Evolutionary conservation across 495 filamentous ascomycete genomes (phyloP).

Genomic region (Glarea lozoyensis): DNA sequence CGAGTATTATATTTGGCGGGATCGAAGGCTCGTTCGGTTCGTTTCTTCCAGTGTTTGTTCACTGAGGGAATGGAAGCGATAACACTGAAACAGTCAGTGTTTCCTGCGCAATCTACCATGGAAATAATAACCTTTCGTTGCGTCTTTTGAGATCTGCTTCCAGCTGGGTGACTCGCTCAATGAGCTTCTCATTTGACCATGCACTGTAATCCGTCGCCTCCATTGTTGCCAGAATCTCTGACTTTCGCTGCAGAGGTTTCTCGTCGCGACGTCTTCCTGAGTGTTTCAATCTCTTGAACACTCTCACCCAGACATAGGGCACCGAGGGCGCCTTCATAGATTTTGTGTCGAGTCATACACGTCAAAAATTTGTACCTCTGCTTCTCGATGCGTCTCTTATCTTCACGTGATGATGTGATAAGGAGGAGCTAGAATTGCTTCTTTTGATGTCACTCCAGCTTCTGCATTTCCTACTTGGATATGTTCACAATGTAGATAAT

Average conservation of each 20-base stretch:
- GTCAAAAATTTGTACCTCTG: too few relatives aligned
- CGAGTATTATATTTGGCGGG: constrained; percentile 74
- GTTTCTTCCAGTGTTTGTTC: constrained; percentile 20
- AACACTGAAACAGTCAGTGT: too few relatives aligned
- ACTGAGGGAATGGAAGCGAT: constrained; percentile 5
- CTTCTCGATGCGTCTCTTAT: too few relatives aligned
- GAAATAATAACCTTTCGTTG: constrained; percentile 32
- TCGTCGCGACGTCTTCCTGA: constrained; percentile 6
- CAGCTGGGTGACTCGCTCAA: constrained; percentile 54
- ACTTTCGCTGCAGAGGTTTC: not conserved
- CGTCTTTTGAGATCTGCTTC: constrained; percentile 50
- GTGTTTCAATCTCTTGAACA: constrained; percentile 1
- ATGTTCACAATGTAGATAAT: too few relatives aligned
- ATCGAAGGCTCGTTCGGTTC: constrained; percentile 53
- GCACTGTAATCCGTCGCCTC: constrained; percentile 24
- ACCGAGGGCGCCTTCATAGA: too few relatives aligned
- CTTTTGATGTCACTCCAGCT: too few relatives aligned
- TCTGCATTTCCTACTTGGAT: too few relatives aligned
- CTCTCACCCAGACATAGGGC: too few relatives aligned
- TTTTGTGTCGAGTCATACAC: too few relatives aligned
- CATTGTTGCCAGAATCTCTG: constrained; percentile 6
- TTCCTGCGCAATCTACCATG: too few relatives aligned
- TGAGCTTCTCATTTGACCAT: constrained; percentile 59
- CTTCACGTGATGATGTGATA: too few relatives aligned
- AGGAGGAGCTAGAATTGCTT: too few relatives aligned